These are phyloP conservation scores for Epichloe glyceriae DNA, from an alignment of 2,329 filamentous ascomycete species.

Conservation along the genomic window DNA sequence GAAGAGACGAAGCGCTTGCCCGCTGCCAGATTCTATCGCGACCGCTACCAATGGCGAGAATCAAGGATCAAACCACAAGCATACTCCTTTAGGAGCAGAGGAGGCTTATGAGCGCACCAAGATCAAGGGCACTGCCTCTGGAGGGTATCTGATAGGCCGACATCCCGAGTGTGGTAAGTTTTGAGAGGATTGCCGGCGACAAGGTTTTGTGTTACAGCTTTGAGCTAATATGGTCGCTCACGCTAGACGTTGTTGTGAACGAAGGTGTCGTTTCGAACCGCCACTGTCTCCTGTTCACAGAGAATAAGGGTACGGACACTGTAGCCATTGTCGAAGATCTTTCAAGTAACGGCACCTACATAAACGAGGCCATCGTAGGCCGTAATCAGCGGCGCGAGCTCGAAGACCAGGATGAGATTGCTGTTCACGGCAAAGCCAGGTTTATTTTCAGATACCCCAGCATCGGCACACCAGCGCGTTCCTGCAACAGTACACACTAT, in stretches of 20 bases:
- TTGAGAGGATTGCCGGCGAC: background rate
- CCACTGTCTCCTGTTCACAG: conserved; percentile 56
- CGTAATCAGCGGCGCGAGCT: conserved; percentile 85
- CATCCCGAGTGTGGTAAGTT: conserved; percentile 84
- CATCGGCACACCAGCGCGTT: conserved; percentile 64
- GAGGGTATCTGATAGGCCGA: conserved; percentile 82
- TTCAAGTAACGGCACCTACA: conserved; percentile 91
- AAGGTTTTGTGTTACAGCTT: background rate
- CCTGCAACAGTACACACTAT: conserved; percentile 70
- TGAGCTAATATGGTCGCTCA: background rate
- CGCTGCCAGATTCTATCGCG: conserved; percentile 36
- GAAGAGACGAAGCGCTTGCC: conserved; percentile 60
- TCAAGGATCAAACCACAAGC: conserved; percentile 27
- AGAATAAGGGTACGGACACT: conserved; percentile 43
- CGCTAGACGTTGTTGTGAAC: conserved; percentile 54
- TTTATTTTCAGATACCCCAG: conserved; percentile 84
- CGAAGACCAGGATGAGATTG: conserved; percentile 81
- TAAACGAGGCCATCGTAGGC: conserved; percentile 83
- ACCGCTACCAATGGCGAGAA: conserved; percentile 23
- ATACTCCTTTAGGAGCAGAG: conserved; percentile 39
- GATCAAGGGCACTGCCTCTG: conserved; percentile 48
- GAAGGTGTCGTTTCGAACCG: conserved; percentile 79
- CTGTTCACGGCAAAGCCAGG: conserved; percentile 68
- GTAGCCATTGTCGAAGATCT: conserved; percentile 80
- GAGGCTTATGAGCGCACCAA: conserved; percentile 51